Conservation (phyloP, 129 eudicot species). For the Chrysanthemum lavandulifolium region DNA sequence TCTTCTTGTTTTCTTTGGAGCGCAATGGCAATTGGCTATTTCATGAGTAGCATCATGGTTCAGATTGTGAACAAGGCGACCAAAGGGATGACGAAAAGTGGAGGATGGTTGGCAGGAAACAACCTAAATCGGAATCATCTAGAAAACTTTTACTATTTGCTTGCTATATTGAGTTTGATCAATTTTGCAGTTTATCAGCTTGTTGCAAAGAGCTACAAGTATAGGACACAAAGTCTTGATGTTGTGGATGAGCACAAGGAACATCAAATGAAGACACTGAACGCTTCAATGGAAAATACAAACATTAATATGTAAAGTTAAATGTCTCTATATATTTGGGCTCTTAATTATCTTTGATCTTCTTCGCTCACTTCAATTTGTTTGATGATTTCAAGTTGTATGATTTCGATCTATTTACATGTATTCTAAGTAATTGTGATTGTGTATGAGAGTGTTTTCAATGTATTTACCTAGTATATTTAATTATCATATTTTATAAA, state of each 20-base stretch:
- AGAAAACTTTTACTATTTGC: conserved; percentile 65
- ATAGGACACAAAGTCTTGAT: conserved; percentile 37
- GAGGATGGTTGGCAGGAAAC: conserved; percentile 79
- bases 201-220: conserved; percentile 68
- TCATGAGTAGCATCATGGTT: conserved; percentile 56
- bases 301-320: neutral
- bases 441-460: neutral
- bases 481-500: too few species aligned
- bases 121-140: conserved; percentile 63
- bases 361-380: neutral
- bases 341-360: conserved; percentile 3
- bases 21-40: conserved; percentile 74
- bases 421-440: conserved; percentile 8
- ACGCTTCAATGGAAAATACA: neutral
- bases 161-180: conserved; percentile 51
- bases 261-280: conserved; percentile 24
- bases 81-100: conserved; percentile 37
- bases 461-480: neutral
- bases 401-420: neutral
- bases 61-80: conserved; percentile 55
- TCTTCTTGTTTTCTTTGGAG: conserved; percentile 73
- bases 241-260: conserved; percentile 14
- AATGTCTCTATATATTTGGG: neutral
- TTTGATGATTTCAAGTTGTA: neutral
- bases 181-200: conserved; percentile 51